phyloP scores from a whole-genome alignment of 768 basidiomycete genomes.

The Auriscalpium orientale region DNA sequence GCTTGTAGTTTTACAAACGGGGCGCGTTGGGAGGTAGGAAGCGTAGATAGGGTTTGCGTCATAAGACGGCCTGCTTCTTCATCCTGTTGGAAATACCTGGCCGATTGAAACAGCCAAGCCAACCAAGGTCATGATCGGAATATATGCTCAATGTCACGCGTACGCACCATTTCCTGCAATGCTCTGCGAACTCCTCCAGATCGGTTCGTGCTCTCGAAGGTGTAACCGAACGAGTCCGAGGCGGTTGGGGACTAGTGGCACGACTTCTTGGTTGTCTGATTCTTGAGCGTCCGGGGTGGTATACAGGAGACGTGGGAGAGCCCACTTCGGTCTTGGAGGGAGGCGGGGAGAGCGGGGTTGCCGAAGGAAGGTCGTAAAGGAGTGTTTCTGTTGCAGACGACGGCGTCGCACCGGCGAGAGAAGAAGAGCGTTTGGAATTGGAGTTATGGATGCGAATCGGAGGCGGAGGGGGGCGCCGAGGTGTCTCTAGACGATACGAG shows the following conservation, averaged over 20 bases:
- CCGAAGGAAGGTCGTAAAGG: conserved; percentile 18
- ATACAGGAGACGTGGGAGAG: conserved; percentile 10
- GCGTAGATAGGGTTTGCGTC: conserved; percentile 73
- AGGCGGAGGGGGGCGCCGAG: conserved; percentile 16
- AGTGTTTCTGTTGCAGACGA: conserved; percentile 13
- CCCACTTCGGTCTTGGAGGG: background rate
- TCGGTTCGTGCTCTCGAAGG: conserved; percentile 62
- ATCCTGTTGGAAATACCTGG: conserved; percentile 81
- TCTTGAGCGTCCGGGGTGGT: conserved; percentile 4
- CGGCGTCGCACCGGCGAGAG: background rate
- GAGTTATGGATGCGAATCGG: conserved; percentile 11
- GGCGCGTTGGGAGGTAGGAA: conserved; percentile 79
- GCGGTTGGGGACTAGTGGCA: conserved; percentile 51
- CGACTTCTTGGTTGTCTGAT: conserved; percentile 16
- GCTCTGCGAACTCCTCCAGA: conserved; percentile 69
- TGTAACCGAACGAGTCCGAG: conserved; percentile 59
- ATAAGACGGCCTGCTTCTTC: conserved; percentile 71
- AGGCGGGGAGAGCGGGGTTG: conserved; percentile 9
- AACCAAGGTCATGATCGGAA: conserved; percentile 3
- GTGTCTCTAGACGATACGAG: conserved; percentile 10
- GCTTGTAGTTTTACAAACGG: conserved; percentile 84
- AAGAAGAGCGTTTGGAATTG: conserved; percentile 6
- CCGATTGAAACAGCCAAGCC: background rate
- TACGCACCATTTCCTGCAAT: conserved; percentile 70
- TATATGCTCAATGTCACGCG: background rate